phyloP scores from a whole-genome alignment of 306 rosid species.

The Mucuna pruriens region DNA sequence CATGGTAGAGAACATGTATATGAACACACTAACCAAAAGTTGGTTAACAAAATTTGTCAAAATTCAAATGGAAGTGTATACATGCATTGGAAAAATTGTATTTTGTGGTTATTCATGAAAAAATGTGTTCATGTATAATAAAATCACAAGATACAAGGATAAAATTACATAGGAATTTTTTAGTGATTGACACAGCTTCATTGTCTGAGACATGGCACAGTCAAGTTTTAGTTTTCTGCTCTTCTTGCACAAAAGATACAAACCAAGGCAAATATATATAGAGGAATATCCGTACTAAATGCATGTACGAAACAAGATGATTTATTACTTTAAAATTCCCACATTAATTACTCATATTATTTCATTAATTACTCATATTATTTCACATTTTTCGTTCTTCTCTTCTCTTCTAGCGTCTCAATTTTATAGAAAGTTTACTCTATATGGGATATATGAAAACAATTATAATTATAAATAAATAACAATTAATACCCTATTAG shows the following conservation, averaged over 20 bases:
- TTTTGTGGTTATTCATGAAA: not conserved
- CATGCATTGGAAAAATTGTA: not conserved
- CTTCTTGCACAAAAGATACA: not conserved
- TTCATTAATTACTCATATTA: too few species aligned
- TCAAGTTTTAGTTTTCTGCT: not conserved
- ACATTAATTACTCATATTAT: too few species aligned
- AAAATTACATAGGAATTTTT: constrained; percentile 39
- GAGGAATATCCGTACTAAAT: not conserved
- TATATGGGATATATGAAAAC: not conserved
- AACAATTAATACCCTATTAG: too few species aligned
- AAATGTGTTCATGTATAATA: not conserved
- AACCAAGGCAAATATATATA: not conserved
- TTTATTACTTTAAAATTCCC: too few species aligned
- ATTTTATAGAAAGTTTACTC: too few species aligned
- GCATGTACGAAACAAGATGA: not conserved
- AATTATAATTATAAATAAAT: not conserved
- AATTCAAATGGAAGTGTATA: not conserved
- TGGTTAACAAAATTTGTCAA: not conserved
- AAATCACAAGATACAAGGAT: not conserved
- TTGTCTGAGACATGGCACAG: not conserved
- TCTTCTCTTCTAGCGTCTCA: too few species aligned
- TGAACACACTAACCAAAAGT: not conserved
- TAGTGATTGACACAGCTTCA: constrained; percentile 20
- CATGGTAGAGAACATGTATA: not conserved
- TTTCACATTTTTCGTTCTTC: not conserved